Base-by-base conservation (phyloP, 2,329 filamentous ascomycete genomes). In the Tricladium varicosporioides region DNA sequence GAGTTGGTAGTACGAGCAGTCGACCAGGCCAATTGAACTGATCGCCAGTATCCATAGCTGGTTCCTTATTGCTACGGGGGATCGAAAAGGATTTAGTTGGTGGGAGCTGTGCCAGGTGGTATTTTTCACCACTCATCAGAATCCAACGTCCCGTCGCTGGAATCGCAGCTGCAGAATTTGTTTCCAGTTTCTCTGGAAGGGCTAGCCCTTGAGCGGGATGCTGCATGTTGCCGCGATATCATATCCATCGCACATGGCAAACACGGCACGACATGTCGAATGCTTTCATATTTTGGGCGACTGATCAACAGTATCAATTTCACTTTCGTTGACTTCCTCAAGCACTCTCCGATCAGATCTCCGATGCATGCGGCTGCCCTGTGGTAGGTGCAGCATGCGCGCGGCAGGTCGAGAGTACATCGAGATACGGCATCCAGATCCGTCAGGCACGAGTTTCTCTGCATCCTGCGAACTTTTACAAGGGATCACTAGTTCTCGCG, bases 171-270 rank as follows among this genome's bases (percentile, higher is more conserved):
- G 36, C 18, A 51, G 18, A 27, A 16, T 32, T 51, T 19, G 22
- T 32, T 19, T 16, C 36, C 10, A 40, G 49, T 7, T 19, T n/a
- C 11, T 46, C 11, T 43, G 14, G 32, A 10, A 43, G 15, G 33
- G 32, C 53, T 42, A 42, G 55, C 16, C 47, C 50, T 32, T 52
- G 48, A 10, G 44, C 51, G 33, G 48, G 54, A 46, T n/a, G 32
- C 19, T 51, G 43, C 53, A 58, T 54, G 32, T 11, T 43, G 19
- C 48, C 55, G 48, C 56, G 53, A 51, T 53, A 52, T 58, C 50
- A 11, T 47, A 55, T n/a, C 32, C 31, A 31, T 42, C 54, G 31
- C 57, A 59, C 57, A 55, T 61, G 59, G 59, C 57, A 53, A 49
- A 44, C 31, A 16, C 45, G 36, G 51, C 33, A 48, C 31, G 52